Evolutionary conservation across 805 yeast species (phyloP).

Genomic region (Ogataea parapolymorpha): DNA sequence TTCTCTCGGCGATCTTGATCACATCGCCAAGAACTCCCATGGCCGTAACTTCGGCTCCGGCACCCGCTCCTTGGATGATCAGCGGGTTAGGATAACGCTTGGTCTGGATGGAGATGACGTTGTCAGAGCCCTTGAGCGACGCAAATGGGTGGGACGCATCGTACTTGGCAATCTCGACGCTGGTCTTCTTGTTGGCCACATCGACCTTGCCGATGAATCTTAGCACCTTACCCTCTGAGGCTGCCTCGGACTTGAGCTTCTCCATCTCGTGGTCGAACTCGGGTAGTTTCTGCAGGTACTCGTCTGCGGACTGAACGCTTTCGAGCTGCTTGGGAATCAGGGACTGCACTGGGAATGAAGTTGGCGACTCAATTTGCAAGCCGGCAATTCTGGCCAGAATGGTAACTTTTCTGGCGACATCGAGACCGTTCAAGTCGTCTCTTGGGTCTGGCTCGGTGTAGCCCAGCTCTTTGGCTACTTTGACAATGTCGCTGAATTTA

Average conservation of each 20-base stretch:
- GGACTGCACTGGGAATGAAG: constrained; percentile 91
- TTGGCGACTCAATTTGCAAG: constrained; percentile 75
- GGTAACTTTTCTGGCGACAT: constrained; percentile 97
- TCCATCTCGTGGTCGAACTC: constrained; percentile 78
- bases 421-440: constrained; percentile 96
- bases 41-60: constrained; percentile 69
- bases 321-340: constrained; percentile 87
- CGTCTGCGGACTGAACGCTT: constrained; percentile 65
- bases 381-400: constrained; percentile 94
- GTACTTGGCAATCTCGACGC: constrained; percentile 88
- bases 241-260: constrained; percentile 74
- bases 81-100: constrained; percentile 91
- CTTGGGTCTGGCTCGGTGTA: constrained; percentile 99
- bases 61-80: constrained; percentile 97
- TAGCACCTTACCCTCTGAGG: constrained; percentile 77
- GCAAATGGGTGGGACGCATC: constrained; percentile 93
- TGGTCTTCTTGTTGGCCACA: constrained; percentile 60
- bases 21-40: constrained; percentile 91
- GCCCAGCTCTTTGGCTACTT: constrained; percentile 84
- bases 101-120: constrained; percentile 87
- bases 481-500: constrained; percentile 87
- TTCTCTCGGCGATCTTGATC: constrained; percentile 85
- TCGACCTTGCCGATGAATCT: constrained; percentile 94
- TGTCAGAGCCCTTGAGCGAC: constrained; percentile 91
- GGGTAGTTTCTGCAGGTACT: constrained; percentile 78